These are phyloP conservation scores for Blastomyces gilchristii DNA, from an alignment of 2,329 filamentous ascomycete species.

Conservation along the genomic window DNA sequence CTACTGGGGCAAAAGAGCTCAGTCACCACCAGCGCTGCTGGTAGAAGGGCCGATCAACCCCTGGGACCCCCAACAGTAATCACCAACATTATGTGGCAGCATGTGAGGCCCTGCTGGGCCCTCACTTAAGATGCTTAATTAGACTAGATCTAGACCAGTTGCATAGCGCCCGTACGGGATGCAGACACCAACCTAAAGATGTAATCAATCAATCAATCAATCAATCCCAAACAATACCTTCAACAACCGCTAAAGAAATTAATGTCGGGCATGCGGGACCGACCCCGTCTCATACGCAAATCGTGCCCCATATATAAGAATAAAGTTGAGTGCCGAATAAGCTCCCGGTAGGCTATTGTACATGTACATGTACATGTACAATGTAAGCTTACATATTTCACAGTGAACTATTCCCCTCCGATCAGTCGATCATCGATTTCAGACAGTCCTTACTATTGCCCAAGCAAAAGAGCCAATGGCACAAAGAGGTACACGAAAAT, in stretches of 20 bases:
- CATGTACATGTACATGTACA: not conserved
- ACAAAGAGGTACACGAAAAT: too few species aligned
- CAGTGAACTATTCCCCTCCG: not conserved
- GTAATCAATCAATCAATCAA: too few species aligned
- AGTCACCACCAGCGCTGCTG: too few species aligned
- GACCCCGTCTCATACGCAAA: not conserved
- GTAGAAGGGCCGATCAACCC: too few species aligned
- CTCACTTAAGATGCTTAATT: too few species aligned
- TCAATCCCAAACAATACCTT: not conserved
- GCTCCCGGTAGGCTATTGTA: not conserved
- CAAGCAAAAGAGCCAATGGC: not conserved
- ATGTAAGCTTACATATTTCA: not conserved
- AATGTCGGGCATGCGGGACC: not conserved
- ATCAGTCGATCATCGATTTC: not conserved
- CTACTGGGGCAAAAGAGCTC: too few species aligned
- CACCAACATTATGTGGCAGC: too few species aligned
- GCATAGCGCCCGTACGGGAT: too few species aligned
- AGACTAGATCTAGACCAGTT: too few species aligned
- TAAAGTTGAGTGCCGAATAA: not conserved
- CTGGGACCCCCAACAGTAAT: too few species aligned
- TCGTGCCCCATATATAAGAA: not conserved
- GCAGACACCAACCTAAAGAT: too few species aligned
- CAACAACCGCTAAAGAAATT: not conserved
- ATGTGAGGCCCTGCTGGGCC: too few species aligned
- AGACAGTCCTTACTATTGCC: not conserved